Base-by-base conservation (phyloP, 352 stramenopile species). In the Phytophthora pini region DNA sequence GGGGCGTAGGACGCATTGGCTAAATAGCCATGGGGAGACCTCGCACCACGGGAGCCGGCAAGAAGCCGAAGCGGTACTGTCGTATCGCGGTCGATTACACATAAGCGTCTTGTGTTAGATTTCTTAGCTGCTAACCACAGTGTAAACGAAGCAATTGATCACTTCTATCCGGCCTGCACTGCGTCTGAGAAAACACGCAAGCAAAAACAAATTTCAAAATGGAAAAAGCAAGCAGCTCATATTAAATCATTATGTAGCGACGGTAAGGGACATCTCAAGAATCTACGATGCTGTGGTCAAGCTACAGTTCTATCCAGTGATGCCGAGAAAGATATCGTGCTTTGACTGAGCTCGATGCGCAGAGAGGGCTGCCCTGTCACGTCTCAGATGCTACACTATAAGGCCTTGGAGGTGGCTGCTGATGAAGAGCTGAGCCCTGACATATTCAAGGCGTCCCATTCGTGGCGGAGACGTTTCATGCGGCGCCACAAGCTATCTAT, bases 51-150 rank as follows among this genome's bases (percentile, higher is more conserved):
- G 48, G 58, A 36, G 22, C 20, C 1, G 57, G 48, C 22, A 59
- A 24, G 22, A 54, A 48, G 2, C 39, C 29, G 38, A 52, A 44
- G 39, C 32, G 36, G 9, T 66, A 48, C n/a, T 17, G 5, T 22
- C 29, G 48, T 7, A 66, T 66, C 32, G 39, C 58, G 4, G 49
- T 66, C 9, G 49, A 66, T 31, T n/a, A 60, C 13, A 5, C 48
- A 60, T 31, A 60, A 54, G 29, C 24, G 31, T 1, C 36, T 13
- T n/a, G 2, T 56, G 7, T 24, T 51, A 6, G 17, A 41, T 6
- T 64, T 36, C 17, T 1, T 57, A 24, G 45, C 2, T 10, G 36
- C 24, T 32, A 24, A 24, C 1, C 31, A 53, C 24, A 53, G 5
- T 5, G 20, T 61, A 20, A 53, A 46, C 9, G 54, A 53, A 38